These are phyloP conservation scores for Prunus yedoensis DNA, from an alignment of 331 rosid genomes.

Conservation along the genomic window DNA sequence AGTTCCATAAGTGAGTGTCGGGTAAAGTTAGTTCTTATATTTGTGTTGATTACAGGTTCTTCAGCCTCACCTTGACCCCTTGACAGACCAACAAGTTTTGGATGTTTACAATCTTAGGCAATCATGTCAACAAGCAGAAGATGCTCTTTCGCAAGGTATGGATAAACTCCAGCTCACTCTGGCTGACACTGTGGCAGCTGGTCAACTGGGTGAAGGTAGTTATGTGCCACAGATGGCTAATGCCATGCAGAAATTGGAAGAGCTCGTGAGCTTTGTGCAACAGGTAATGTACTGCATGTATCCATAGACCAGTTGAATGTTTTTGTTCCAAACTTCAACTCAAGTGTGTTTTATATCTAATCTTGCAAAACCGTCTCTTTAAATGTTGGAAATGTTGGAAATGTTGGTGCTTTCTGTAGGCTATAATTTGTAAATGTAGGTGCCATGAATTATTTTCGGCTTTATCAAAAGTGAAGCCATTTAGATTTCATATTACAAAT, in stretches of 20 bases:
- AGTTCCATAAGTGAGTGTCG: neutral
- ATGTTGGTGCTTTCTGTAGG: neutral
- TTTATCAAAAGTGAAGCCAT: neutral
- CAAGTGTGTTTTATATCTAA: neutral
- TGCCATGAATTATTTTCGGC: neutral
- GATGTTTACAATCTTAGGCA: constrained; percentile 9
- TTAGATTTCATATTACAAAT: neutral
- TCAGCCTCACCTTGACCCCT: constrained; percentile 56
- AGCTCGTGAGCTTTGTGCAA: constrained; percentile 62
- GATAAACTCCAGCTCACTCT: too few relatives aligned
- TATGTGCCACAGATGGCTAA: constrained; percentile 27
- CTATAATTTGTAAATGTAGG: neutral
- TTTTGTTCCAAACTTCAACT: neutral
- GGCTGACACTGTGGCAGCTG: too few relatives aligned
- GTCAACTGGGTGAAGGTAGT: too few relatives aligned
- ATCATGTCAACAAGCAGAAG: too few relatives aligned
- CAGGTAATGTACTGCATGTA: constrained; percentile 50
- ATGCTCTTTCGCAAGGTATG: too few relatives aligned
- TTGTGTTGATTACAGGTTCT: constrained; percentile 56
- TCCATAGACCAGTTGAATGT: neutral
- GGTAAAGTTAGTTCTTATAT: constrained; percentile 13
- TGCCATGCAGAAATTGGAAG: constrained; percentile 83
- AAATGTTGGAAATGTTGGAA: neutral
- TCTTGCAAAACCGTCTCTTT: neutral
- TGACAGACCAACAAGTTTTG: constrained; percentile 62